Conservation (phyloP, 345 rosid species). For the Sapria himalayana region DNA sequence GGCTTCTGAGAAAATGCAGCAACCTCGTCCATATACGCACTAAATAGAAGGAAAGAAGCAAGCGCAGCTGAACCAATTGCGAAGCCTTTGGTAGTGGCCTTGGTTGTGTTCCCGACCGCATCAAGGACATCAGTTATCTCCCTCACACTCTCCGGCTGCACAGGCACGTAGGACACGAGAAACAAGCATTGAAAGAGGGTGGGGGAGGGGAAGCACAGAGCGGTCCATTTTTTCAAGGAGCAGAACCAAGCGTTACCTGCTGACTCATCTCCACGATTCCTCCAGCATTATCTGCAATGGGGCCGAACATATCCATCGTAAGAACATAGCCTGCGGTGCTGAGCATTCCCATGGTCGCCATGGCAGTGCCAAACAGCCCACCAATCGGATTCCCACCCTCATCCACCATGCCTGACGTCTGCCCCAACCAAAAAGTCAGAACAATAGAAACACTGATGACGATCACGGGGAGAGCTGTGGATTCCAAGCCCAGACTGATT, state of each 20-base stretch:
- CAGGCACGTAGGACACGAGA: neutral
- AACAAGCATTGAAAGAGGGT: constrained; percentile 2
- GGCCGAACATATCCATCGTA: constrained; percentile 99
- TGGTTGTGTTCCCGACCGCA: constrained; percentile 99
- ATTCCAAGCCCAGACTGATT: constrained; percentile 93
- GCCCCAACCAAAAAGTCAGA: constrained; percentile 86
- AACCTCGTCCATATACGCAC: constrained; percentile 99
- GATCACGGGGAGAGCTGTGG: constrained; percentile 93
- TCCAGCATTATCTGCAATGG: constrained; percentile 99
- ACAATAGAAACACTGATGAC: constrained; percentile 67
- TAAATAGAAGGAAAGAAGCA: constrained; percentile 93
- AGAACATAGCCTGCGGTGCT: constrained; percentile 97
- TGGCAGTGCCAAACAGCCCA: constrained; percentile 96
- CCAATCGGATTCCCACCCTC: constrained; percentile 73
- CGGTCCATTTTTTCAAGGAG: neutral
- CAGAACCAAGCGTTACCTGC: constrained; percentile 37
- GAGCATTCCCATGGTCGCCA: constrained; percentile 99
- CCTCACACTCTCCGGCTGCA: constrained; percentile 90
- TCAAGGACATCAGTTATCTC: constrained; percentile 95
- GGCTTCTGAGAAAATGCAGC: constrained; percentile 52
- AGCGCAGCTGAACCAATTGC: constrained; percentile 99
- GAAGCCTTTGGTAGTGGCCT: constrained; percentile 98
- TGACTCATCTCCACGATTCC: constrained; percentile 99
- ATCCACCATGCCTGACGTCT: constrained; percentile 80
- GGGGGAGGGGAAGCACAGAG: too few species aligned